phyloP scores from a whole-genome alignment of 2,329 filamentous ascomycete species.

The Stachybotrys echinatus region DNA sequence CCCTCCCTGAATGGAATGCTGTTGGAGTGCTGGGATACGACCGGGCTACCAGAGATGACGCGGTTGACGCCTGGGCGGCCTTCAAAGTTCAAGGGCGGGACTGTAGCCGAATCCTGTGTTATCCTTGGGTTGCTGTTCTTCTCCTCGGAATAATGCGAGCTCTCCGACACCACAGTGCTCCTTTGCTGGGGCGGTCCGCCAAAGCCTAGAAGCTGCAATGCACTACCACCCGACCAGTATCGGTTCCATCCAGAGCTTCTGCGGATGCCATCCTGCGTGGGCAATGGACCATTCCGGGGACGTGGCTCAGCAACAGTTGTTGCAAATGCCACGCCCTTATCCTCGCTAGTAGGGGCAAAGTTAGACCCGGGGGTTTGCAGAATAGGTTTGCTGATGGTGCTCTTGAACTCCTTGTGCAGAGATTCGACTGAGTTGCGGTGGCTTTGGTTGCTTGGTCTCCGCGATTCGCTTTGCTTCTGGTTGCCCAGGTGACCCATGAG shows the following conservation, averaged over 20 bases:
- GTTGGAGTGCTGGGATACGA: conserved; percentile 54
- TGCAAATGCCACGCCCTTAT: conserved; percentile 35
- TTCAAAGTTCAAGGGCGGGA: conserved; percentile 64
- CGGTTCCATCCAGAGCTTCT: conserved; percentile 71
- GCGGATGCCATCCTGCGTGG: conserved; percentile 38
- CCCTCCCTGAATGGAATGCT: conserved; percentile 49
- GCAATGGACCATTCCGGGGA: conserved; percentile 24
- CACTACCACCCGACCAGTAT: conserved; percentile 71
- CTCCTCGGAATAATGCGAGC: conserved; percentile 48
- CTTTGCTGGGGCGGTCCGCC: conserved; percentile 32
- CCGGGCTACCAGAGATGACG: conserved; percentile 65
- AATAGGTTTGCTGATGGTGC: conserved; percentile 56
- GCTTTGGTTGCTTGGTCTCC: conserved; percentile 53
- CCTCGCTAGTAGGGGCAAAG: conserved; percentile 29
- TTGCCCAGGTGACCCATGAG: conserved; percentile 56
- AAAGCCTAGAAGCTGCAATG: conserved; percentile 60
- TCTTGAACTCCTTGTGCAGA: conserved; percentile 59
- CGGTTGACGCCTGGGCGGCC: conserved; percentile 57
- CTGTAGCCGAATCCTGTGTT: conserved; percentile 63
- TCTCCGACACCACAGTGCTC: conserved; percentile 50
- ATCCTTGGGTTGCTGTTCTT: conserved; percentile 28
- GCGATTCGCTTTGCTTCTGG: conserved; percentile 39
- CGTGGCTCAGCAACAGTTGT: conserved; percentile 27
- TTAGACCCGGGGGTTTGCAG: conserved; percentile 34
- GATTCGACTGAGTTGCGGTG: conserved; percentile 43